Percentiles rank a stretch among this genome's conserved stretches.
Evolutionary conservation across 163 green algal species (phyloP).

Genomic region (Botryococcus braunii): DNA sequence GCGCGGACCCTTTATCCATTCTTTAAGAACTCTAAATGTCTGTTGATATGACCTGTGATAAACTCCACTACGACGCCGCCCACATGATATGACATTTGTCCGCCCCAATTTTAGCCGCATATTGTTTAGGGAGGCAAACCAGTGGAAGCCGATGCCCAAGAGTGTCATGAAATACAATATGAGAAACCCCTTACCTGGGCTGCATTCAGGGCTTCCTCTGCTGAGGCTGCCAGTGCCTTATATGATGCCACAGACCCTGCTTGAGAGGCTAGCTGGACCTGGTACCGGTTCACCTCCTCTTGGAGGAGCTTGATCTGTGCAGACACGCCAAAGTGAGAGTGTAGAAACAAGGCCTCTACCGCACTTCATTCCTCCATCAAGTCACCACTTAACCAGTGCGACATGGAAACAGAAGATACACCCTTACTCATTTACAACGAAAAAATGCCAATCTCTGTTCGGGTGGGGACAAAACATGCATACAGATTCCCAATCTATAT

Average conservation of each 20-base stretch:
- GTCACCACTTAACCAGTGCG: not conserved
- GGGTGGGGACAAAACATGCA: not conserved
- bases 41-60: too few relatives aligned
- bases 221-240: slow-evolving; percentile 34
- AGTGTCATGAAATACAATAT: too few relatives aligned
- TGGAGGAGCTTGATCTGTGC: slow-evolving; percentile 27
- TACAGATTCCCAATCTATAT: too few relatives aligned
- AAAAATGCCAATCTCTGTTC: not conserved
- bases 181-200: slow-evolving; percentile 35
- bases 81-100: too few relatives aligned
- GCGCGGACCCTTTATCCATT: too few relatives aligned
- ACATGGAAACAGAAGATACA: not conserved
- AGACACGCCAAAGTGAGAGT: not conserved
- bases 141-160: too few relatives aligned
- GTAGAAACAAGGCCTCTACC: not conserved
- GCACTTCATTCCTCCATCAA: not conserved
- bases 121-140: too few relatives aligned
- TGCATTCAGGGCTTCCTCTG: slow-evolving; percentile 38
- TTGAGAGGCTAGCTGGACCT: slow-evolving; percentile 39
- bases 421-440: not conserved
- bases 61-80: too few relatives aligned
- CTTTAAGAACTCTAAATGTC: too few relatives aligned
- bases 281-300: slow-evolving; percentile 35
- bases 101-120: too few relatives aligned
- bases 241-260: slow-evolving; percentile 36